Percentiles rank a stretch among this genome's conserved stretches.
Conservation (phyloP, 1,139 yeast genomes). For the Kodamaea suecica region DNA sequence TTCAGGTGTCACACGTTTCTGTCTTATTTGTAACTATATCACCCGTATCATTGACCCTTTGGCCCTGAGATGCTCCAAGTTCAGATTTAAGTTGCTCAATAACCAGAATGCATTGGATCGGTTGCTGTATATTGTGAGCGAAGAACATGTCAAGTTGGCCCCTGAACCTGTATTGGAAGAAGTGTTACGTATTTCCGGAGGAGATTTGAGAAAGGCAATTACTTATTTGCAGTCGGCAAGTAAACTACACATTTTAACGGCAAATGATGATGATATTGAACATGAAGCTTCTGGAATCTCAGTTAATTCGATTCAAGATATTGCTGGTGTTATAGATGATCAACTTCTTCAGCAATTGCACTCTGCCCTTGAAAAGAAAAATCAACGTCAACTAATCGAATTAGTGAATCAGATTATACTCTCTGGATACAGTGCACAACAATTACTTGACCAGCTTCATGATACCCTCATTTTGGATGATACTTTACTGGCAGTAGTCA, state of each 20-base stretch:
- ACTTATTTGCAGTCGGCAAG: conserved; percentile 88
- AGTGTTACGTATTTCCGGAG: conserved; percentile 67
- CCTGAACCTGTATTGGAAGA: conserved; percentile 50
- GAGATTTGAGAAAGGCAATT: conserved; percentile 92
- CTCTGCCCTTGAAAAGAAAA: conserved; percentile 34
- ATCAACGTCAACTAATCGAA: conserved; percentile 35
- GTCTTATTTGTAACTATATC: conserved; percentile 91
- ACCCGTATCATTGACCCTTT: conserved; percentile 95
- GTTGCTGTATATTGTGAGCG: conserved; percentile 55
- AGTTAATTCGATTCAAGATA: conserved; percentile 53
- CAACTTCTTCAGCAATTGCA: conserved; percentile 46
- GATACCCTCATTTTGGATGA: conserved; percentile 65
- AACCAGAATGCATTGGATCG: conserved; percentile 67
- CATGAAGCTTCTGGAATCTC: conserved; percentile 30
- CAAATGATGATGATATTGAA: conserved; percentile 14
- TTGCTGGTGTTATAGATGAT: conserved; percentile 84
- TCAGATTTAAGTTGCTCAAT: conserved; percentile 80
- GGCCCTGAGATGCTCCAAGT: conserved; percentile 94
- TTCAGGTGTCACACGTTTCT: conserved; percentile 86
- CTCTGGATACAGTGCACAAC: conserved; percentile 87
- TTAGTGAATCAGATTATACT: conserved; percentile 55
- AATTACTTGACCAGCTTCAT: conserved; percentile 76
- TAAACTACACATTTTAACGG: conserved; percentile 44
- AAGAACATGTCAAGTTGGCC: conserved; percentile 49
- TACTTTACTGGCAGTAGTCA: conserved; percentile 49